Base-by-base conservation (phyloP, 1,284 basidiomycete genomes). In the Tremellales sp. region DNA sequence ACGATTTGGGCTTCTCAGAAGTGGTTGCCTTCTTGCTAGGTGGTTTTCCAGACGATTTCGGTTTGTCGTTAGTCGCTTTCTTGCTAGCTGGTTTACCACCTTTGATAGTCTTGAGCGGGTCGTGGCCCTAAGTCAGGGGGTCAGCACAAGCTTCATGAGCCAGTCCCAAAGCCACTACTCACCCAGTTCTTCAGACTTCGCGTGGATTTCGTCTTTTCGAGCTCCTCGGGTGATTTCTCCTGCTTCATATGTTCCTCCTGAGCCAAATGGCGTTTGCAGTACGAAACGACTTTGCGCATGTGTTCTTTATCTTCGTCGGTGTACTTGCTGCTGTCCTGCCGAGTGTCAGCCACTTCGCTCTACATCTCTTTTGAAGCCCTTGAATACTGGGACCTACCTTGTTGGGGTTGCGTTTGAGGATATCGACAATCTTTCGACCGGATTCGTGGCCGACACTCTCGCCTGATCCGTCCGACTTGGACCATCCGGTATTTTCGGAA, bases 171-270 rank as follows among this genome's bases (percentile, higher is more conserved):
- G 36, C 11, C 11, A 39, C 10, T 10, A 21, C 36, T 42, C 37
- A 67, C 67, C 68, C 68, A 71, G 52, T 71, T 71, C 61, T 70
- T 74, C 31, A 72, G 45, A 49, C 69, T 72, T 40, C 62, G 59
- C 0, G 68, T 72, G 24, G 60, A 64, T 50, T 74, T 72, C n/a
- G 62, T 63, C 54, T 69, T 54, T 44, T 65, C 65, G 31, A 73
- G 48, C 53, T 72, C 71, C 51, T 72, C 70, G n/a, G 59, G 57
- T 12, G 49, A 53, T 56, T 73, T 73, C 23, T 49, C 53, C 25
- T 70, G 54, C 49, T 72, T 74, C 52, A 74, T 45, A 43, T 69
- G 62, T 22, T 58, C 58, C 48, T 74, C 72, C 47, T 74, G 72
- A 1, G 72, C 71, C 12, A 73, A 47, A 48, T 74, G 72, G 13